These are phyloP conservation scores for Collybiopsis luxurians DNA, from an alignment of 768 basidiomycete genomes.

Conservation along the genomic window DNA sequence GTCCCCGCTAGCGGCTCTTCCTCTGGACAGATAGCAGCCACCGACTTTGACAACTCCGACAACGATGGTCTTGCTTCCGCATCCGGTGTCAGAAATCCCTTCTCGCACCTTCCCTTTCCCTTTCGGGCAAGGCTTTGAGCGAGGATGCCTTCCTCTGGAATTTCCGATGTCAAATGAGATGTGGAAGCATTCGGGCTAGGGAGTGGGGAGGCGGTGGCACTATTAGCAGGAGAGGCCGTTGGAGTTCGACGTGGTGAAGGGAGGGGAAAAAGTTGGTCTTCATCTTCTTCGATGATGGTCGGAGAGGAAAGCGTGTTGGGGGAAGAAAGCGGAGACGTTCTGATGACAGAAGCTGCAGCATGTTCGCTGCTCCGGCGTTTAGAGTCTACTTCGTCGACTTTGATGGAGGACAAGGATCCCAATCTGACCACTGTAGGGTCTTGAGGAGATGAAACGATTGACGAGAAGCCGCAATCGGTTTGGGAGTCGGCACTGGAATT, in stretches of 20 bases:
- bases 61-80: neutral
- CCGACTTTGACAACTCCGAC: neutral
- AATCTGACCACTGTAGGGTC: slow-evolving; percentile 12
- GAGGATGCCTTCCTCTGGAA: slow-evolving; percentile 11
- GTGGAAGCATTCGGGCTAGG: slow-evolving; percentile 30
- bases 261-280: slow-evolving; percentile 54
- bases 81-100: slow-evolving; percentile 14
- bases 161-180: slow-evolving; percentile 7
- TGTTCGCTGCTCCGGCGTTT: slow-evolving; percentile 46
- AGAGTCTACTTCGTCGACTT: slow-evolving; percentile 65
- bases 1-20: neutral
- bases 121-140: slow-evolving; percentile 5
- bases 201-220: slow-evolving; percentile 24
- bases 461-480: slow-evolving; percentile 24
- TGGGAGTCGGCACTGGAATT: slow-evolving; percentile 37
- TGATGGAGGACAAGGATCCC: slow-evolving; percentile 34
- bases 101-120: slow-evolving; percentile 9
- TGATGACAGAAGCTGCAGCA: slow-evolving; percentile 2
- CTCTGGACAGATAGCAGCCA: too few species aligned
- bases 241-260: slow-evolving; percentile 60
- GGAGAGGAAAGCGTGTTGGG: slow-evolving; percentile 8
- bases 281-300: slow-evolving; percentile 50
- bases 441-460: slow-evolving; percentile 17
- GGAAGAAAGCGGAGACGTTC: neutral
- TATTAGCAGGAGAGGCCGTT: slow-evolving; percentile 34